Evolutionary conservation across 805 yeast species (phyloP), one percentile per base, ranked within the genome.

Genomic region (Candida alai): DNA sequence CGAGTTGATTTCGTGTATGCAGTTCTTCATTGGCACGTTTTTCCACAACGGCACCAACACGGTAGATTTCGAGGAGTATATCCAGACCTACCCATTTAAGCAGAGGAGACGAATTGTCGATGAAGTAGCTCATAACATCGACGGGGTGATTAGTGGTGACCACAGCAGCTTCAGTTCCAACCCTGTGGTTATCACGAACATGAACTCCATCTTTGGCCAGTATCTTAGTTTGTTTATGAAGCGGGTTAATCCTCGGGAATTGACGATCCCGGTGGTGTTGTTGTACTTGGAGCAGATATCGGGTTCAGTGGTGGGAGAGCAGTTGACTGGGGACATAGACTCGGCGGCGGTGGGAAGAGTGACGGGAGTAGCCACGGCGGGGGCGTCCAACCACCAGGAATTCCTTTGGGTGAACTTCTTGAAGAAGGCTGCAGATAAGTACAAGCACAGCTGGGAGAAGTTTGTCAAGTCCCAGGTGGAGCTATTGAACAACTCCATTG

Each of bases 361-460:
- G n/a, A n/a, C n/a, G n/a, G n/a, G n/a, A n/a, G n/a, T n/a, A n/a
- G n/a, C n/a, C n/a, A n/a, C n/a, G n/a, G n/a, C n/a, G n/a, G n/a
- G n/a, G n/a, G 24, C 10, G n/a, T 21, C 29, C 8, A 64, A 80
- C 1, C 74, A 76, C 51, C 88, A 81, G 49, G 95, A 84, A 42
- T 85, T 71, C 45, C 51, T 66, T 24, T 58, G 73, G 14, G 61
- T 73, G 39, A 65, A 70, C 24, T 62, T 70, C 34, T 62, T 81
- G 41, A 65, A 63, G 20, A 75, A 74, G 40, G 43, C 78, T 4
- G 58, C 64, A n/a, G 76, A 76, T 19, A 74, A 73, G 50, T 61
- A 78, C 28, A 59, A 58, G 25, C 57, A 56, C 22, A 62, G 65
- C 12, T 86, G 95, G 95, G 58, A 59, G 13, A 74, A 73, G 41